Evolutionary conservation across 169 alveolate genomes (phyloP).

Genomic region (Babesia ovis): DNA sequence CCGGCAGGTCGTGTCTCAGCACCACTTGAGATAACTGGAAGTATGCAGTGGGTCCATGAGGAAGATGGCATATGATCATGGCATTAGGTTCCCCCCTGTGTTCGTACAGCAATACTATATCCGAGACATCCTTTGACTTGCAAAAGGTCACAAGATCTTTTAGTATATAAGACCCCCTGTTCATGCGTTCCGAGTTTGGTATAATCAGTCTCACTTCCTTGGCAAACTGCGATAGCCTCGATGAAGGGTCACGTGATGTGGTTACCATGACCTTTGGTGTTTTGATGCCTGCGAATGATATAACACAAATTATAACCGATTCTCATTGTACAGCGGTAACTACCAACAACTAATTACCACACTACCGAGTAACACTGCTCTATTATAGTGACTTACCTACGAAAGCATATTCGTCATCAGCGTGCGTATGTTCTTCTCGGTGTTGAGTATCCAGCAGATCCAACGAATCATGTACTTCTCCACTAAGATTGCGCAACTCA

Average conservation of each 20-base stretch:
- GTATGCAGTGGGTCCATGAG: slow-evolving; percentile 99
- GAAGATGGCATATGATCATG: slow-evolving; percentile 96
- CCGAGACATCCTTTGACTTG: slow-evolving; percentile 92
- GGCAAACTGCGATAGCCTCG: slow-evolving; percentile 91
- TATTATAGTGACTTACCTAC: slow-evolving; percentile 46
- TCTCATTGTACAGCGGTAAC: background rate
- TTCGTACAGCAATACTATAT: slow-evolving; percentile 82
- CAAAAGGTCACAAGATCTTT: slow-evolving; percentile 93
- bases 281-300: slow-evolving; percentile 78
- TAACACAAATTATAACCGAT: slow-evolving; percentile 83
- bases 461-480: slow-evolving; percentile 63
- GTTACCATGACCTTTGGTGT: slow-evolving; percentile 95
- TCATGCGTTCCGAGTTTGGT: slow-evolving; percentile 94
- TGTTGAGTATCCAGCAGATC: slow-evolving; percentile 56
- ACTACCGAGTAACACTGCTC: too few relatives aligned
- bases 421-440: slow-evolving; percentile 63
- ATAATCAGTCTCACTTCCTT: slow-evolving; percentile 93
- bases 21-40: slow-evolving; percentile 94
- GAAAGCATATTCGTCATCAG: slow-evolving; percentile 67
- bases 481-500: slow-evolving; percentile 59
- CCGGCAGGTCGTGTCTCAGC: slow-evolving; percentile 96
- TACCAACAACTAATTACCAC: background rate
- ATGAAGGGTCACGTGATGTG: slow-evolving; percentile 94
- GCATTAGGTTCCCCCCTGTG: slow-evolving; percentile 95
- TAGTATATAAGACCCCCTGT: slow-evolving; percentile 95